Evolutionary conservation across 139 green algal species (phyloP), one percentile per base, ranked within the genome.

Genomic region (Closterium sp.): DNA sequence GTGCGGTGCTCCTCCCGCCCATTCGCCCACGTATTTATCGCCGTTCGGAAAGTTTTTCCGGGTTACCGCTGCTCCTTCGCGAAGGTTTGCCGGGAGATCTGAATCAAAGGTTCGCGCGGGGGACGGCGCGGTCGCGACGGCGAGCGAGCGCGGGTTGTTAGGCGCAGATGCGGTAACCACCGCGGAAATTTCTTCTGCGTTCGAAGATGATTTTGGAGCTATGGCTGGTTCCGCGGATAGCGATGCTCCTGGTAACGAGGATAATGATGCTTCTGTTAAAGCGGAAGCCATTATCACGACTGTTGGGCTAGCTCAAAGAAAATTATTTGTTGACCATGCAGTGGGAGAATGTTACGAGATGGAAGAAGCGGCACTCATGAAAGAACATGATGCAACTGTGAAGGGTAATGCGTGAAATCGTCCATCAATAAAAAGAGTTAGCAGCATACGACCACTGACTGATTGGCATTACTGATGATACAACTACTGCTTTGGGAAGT

Each of bases 1-100:
- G 85, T 95, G 94, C 70, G 90, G 94, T 62, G 91, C 42, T 21
- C n/a, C 34, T 86, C 91, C 90, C 85, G 28, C 85, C 91, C 93
- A 92, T 22, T 92, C 27, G 79, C 91, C 91, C 24, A 62, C 24
- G 86, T 93, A 93, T 13, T 86, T 86, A 42, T 93, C 91, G 31
- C 91, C 91, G 84, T 93, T 93, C 31, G 91, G 91, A 0, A 90
- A 93, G 32, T 21, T 27, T 29, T 91, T 91, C 30, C n/a, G 45
- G 84, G 45, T 31, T 92, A 88, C 89, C 70, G 29, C 88, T 31
- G 88, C 38, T 27, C 31, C 31, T 89, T 89, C 86, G 19, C 62
- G 62, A 79, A 79, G 62, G 13, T 79, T 79, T 13, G 62, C 62
- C 13, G 62, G 62, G 4, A 79, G 62, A 79, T 79, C 62, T 79